Evolutionary conservation across 352 stramenopile species (phyloP), one percentile per base, ranked within the genome.

Genomic region (Poterioochromonas sp.): DNA sequence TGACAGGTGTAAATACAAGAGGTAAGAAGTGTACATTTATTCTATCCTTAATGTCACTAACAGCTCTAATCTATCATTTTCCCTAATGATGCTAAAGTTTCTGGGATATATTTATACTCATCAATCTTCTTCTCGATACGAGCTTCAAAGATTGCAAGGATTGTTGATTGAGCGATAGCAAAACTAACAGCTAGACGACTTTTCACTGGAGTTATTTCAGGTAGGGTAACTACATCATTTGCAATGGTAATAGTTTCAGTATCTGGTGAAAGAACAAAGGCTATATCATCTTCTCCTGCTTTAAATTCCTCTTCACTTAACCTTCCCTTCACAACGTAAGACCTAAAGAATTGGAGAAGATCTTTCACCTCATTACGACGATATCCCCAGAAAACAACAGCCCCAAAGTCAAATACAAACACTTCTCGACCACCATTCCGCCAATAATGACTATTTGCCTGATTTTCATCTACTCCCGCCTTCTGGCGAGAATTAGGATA

Each of bases 111-210:
- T 37, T 93, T 88, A 32, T 88, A 92, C 73, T 91, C 81, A 64
- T 89, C 87, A 69, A 93, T 94, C 29, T 86, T 92, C 70, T 92
- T 86, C 70, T 94, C 89, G 60, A 95, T 88, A 29, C 88, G 87
- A 74, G 90, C 88, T 83, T 97, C 92, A 80, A 95, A 96, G 34
- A 96, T 90, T 63, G 93, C 90, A n/a, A 97, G 83, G 77, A 95
- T 94, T 32, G 88, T 88, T 2, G 89, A 95, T 84, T 97, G 92
- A 29, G 92, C 91, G 84, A 97, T 92, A 5, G 92, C 90, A 78
- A 94, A 96, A 43, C 87, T 91, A 37, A 95, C 90, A 15, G 91
- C 90, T n/a, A 97, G 37, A 34, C 69, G 84, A 79, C 93, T 93
- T 83, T 97, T 91, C 1, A 88, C 87, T 51, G 88, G 86, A 65